Evolutionary conservation across 176 grass and related monocot species (phyloP), one percentile per base, ranked within the genome.

Genomic region (Triticum monococcum): DNA sequence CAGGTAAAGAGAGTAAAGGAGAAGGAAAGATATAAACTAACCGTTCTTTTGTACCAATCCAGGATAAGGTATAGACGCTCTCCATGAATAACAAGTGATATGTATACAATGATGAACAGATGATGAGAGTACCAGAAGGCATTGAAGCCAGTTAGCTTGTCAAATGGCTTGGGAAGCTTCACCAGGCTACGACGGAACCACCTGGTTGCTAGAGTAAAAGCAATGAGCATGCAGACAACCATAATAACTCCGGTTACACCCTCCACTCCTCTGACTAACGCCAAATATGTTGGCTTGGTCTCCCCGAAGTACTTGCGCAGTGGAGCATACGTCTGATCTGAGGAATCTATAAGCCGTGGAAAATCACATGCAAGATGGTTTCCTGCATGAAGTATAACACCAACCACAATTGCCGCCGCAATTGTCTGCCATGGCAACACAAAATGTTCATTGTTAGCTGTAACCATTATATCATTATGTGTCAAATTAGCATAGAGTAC

Each of bases 111-210:
- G 23, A 86, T 88, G 62, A 98, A 93, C 81, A 98, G 74, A 89
- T 98, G 96, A 86, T 98, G 96, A 3, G 96, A 98, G 75, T 98
- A 98, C 96, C 96, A 98, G 87, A 98, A 98, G 43, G 96, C 91
- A 69, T 98, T 98, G 91, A 98, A 98, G 62, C 96, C 96, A 68
- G 91, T 95, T 64, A 98, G 63, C 82, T 89, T 93, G 80, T 98
- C 94, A 85, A 98, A 92, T 76, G 96, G 96, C 86, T 81, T 95
- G 17, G 96, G 96, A 83, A 98, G 85, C 81, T 93, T 90, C 65
- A 93, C 86, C 28, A 95, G 74, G 85, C 92, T 98, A 90, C 94
- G 88, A 46, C 96, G 90, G 81, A 98, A 98, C 96, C 96, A 95
- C 81, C 92, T 89, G n/a, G 93, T 94, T 56, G 96, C 96, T 38